These are phyloP conservation scores for Clarireedia homoeocarpa DNA, from an alignment of 2,329 filamentous ascomycete species.

Conservation along the genomic window DNA sequence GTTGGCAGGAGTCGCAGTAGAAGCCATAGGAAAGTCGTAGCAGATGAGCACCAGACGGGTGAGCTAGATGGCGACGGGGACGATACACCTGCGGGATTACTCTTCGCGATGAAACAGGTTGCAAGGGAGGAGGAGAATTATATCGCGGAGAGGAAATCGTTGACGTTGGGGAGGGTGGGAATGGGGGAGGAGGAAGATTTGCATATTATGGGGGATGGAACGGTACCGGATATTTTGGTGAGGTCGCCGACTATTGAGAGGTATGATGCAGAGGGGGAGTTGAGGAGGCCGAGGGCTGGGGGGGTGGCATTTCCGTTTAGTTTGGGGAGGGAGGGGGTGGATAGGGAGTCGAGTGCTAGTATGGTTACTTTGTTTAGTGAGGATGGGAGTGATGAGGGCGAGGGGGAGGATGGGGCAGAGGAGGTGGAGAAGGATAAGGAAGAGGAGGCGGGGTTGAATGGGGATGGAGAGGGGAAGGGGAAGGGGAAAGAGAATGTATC, in stretches of 20 bases:
- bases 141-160: constrained; percentile 10
- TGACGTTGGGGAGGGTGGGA: too few species aligned
- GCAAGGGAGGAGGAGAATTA: constrained; percentile 34
- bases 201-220: not conserved
- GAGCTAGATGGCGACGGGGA: constrained; percentile 30
- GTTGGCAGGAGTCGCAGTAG: constrained; percentile 30
- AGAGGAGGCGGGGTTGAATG: not conserved
- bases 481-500: not conserved
- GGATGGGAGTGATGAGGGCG: constrained; percentile 13
- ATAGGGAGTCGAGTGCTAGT: constrained; percentile 46
- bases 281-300: constrained; percentile 58
- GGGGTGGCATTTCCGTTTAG: constrained; percentile 69
- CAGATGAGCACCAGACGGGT: constrained; percentile 43
- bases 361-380: constrained; percentile 54
- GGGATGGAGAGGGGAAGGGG: not conserved
- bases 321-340: constrained; percentile 44
- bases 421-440: not conserved
- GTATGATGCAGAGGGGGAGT: constrained; percentile 35
- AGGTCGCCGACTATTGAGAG: constrained; percentile 12
- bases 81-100: constrained; percentile 36
- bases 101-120: constrained; percentile 32
- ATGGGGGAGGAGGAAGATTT: not conserved
- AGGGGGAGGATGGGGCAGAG: not conserved
- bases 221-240: constrained; percentile 10
- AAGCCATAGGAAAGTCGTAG: constrained; percentile 40